Conservation (phyloP, 805 yeast genomes). For the Kluyveromyces aestuarii region DNA sequence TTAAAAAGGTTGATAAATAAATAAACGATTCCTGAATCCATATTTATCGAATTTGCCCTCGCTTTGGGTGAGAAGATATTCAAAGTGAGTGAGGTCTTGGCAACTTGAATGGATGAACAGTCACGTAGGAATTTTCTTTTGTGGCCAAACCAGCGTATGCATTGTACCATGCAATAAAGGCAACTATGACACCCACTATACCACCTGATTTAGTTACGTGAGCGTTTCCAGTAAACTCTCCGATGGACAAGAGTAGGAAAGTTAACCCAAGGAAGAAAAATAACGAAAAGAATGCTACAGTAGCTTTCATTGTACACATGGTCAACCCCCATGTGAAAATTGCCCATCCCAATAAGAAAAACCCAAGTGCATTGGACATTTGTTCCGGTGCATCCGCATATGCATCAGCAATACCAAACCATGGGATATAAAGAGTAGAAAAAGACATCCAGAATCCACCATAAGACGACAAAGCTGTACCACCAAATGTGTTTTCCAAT, state of each 20-base stretch:
- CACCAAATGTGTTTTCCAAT: slow-evolving; percentile 59
- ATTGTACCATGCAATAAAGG: slow-evolving; percentile 59
- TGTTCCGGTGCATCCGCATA: slow-evolving; percentile 33
- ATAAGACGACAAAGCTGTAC: slow-evolving; percentile 49
- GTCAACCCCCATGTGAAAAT: slow-evolving; percentile 48
- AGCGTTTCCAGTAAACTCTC: slow-evolving; percentile 37
- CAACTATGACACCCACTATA: slow-evolving; percentile 50
- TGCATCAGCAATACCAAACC: slow-evolving; percentile 52
- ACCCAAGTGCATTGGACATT: slow-evolving; percentile 44
- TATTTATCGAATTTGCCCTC: too few species aligned
- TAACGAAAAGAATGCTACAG: slow-evolving; percentile 51
- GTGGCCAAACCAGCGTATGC: slow-evolving; percentile 65
- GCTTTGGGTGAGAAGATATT: neutral
- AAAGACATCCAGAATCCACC: slow-evolving; percentile 68
- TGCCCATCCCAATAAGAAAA: slow-evolving; percentile 54
- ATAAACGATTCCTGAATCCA: neutral
- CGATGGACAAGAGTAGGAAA: slow-evolving; percentile 45
- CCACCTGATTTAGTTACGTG: slow-evolving; percentile 50
- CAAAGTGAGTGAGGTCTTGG: slow-evolving; percentile 13
- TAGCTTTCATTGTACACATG: slow-evolving; percentile 51
- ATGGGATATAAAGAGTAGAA: slow-evolving; percentile 48
- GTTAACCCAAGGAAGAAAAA: slow-evolving; percentile 46
- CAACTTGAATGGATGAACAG: slow-evolving; percentile 25
- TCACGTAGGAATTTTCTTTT: slow-evolving; percentile 44
- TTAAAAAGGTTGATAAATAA: neutral